A percentile compares a stretch with the other conserved stretches of the same genome.
These are phyloP conservation scores for Poa pratensis DNA, from an alignment of 176 grass and related monocot genomes.

Conservation along the genomic window DNA sequence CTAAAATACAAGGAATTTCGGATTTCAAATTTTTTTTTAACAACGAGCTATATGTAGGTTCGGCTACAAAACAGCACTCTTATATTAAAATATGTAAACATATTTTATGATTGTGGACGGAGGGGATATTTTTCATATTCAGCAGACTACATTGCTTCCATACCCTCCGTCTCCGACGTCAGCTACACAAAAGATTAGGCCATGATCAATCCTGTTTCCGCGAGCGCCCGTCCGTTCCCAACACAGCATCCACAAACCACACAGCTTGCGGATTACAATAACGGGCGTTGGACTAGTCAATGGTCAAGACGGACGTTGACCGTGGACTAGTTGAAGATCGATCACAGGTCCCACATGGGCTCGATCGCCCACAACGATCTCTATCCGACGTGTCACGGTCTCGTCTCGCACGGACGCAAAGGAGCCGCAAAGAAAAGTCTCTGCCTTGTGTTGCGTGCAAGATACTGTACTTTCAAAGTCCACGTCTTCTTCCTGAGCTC, in stretches of 20 bases:
- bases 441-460: slow-evolving; percentile 29
- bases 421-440: slow-evolving; percentile 18
- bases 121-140: too few relatives aligned
- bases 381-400: not conserved
- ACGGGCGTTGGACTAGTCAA: slow-evolving; percentile 35
- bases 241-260: not conserved
- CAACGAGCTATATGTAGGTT: too few relatives aligned
- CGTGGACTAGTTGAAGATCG: slow-evolving; percentile 16
- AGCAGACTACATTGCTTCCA: too few relatives aligned
- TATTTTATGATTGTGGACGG: too few relatives aligned
- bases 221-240: not conserved
- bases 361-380: not conserved
- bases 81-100: too few relatives aligned
- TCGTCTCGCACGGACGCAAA: not conserved
- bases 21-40: too few relatives aligned
- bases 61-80: too few relatives aligned
- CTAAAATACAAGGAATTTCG: too few relatives aligned
- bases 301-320: slow-evolving; percentile 43
- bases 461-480: slow-evolving; percentile 44
- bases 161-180: too few relatives aligned
- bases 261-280: not conserved
- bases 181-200: too few relatives aligned
- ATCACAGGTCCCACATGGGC: not conserved
- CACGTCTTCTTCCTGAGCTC: not conserved
- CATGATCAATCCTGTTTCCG: too few relatives aligned